Base-by-base conservation (phyloP, 2,329 filamentous ascomycete species). In the Mycosphaerella arachidis region DNA sequence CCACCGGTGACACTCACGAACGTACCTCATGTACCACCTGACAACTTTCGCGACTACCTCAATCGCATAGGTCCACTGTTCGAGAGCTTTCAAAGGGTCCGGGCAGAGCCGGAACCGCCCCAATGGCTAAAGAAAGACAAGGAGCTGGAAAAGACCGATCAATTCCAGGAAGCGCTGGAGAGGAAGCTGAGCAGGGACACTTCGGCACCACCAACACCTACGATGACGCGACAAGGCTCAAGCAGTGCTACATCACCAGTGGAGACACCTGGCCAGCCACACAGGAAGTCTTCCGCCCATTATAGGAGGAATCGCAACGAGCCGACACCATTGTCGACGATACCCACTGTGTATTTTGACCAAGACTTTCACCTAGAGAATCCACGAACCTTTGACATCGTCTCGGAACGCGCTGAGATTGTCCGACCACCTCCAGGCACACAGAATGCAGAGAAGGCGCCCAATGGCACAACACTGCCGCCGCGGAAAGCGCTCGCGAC, bases 321-420 rank as follows among this genome's bases (percentile, higher is more conserved):
- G 0, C 86, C 90, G 1, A 91, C 94, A 1, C 94, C 92, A 0
- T 74, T 99, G 30, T 94, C 92, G 4, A 97, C 92, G 0, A 96
- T 99, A 48, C 94, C 94, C 0, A 84, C 80, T 53, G 90, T 99
- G 10, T 99, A 97, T 72, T 97, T 97, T 68, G 94, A 97, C 56
- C 90, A 96, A 35, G 87, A 92, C 68, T 99, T 99, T 67, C 93
- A 91, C 69, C 83, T 99, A 7, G 94, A 99, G 72, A 97, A 99
- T 64, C 94, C 94, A 0, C 86, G 94, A 54, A 97, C 90, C 0
- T 99, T 99, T 72, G 94, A 99, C 72, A 86, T 97, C 29, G 92
- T 99, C 13, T 97, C 92, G 71, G 94, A 99, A 75, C 85, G 92
- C 61, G 96, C 94, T 10, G 93, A 97, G 73, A 91, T 99, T n/a